Evolutionary conservation across 2,329 filamentous ascomycete genomes (phyloP), one percentile per base, ranked within the genome.

Genomic region (Plenodomus lindquistii): DNA sequence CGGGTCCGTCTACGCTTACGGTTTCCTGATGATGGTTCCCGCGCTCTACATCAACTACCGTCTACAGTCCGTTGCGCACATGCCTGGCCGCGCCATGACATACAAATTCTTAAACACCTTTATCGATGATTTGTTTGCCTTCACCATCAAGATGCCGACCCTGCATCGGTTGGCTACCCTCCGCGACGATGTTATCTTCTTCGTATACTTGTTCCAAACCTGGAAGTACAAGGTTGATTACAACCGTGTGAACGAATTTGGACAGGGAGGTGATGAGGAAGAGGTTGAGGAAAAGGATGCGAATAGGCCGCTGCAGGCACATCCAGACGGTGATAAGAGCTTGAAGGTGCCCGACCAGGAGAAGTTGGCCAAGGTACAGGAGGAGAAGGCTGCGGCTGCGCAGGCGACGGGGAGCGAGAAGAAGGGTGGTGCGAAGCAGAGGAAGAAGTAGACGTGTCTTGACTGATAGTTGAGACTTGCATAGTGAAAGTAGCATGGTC

Each of bases 51-150:
- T 99, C 84, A 99, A 99, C 81, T 99, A 99, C 79, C 87, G 93
- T 11, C 84, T 99, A 60, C 96, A 84, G 72, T 82, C 78, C 60
- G 90, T 97, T 27, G 94, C 94, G 10, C 94, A 99, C 76, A 96
- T 99, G 93, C 92, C 94, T 1, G 90, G 82, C 60, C 93, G 91
- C 77, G 91, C 94, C 40, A 94, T 99, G 91, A 93, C 87, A 72
- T 97, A 97, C 83, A 97, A 97, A 77, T 96, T 96, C 76, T 79
- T 97, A 58, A 97, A 97, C 78, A 97, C 94, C 4, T 99, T 99
- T 73, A 97, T 99, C 71, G 94, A 99, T 74, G 94, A 99, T 69
- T 80, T 99, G 24, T 99, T 99, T 69, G 94, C 94, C 2, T 99
- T 97, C 67, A 99, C 94, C 34, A 97, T 99, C 79, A 97, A 97